Evolutionary conservation across 306 rosid species (phyloP), one percentile per base, ranked within the genome.

Genomic region (Rosa persica): DNA sequence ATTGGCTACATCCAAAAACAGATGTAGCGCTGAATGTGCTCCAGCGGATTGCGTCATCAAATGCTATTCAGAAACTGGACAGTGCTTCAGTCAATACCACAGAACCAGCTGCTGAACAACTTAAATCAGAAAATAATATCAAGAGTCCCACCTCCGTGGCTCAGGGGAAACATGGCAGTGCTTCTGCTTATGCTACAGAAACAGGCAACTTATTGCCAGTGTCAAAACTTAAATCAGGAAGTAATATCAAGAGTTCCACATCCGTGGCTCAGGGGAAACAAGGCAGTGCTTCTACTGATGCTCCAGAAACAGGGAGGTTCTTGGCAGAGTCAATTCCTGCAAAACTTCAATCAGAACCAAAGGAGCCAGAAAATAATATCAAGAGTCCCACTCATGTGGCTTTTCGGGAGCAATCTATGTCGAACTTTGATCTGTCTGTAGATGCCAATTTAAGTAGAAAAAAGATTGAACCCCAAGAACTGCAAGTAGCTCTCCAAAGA

Each of bases 1-100:
- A 93, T 65, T 93, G 99, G 98, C 88, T 86, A 80, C 93, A 90
- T 81, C 85, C 96, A 22, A 96, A 88, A 77, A 46, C 85, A 40
- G 97, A 95, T 75, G 89, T 82, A 52, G 90, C 86, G 12, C 74
- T 83, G 30, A 87, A 73, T 76, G 81, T 88, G 77, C 92, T 92
- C 81, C 97, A 90, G 69, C 90, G 80, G 75, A 88, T 92, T 71
- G 77, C 90, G 0, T 75, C 82, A 23, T 87, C 98, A 65, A 87
- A 83, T 85, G 79, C 80, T 23, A 78, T 89, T 77, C 85, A 44
- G 39, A 90, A 60, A 78, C 49, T 85, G 82, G 92, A 86, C 42
- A 39, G 66, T 46, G 81, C 30, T 84, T 87, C 91, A 55, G 11
- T 86, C 89, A 81, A 44, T 64, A 57, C 30, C 42, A 40, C 74